Evolutionary conservation across 805 yeast genomes (phyloP), one percentile per base, ranked within the genome.

Genomic region (Candida arabinofermentans): DNA sequence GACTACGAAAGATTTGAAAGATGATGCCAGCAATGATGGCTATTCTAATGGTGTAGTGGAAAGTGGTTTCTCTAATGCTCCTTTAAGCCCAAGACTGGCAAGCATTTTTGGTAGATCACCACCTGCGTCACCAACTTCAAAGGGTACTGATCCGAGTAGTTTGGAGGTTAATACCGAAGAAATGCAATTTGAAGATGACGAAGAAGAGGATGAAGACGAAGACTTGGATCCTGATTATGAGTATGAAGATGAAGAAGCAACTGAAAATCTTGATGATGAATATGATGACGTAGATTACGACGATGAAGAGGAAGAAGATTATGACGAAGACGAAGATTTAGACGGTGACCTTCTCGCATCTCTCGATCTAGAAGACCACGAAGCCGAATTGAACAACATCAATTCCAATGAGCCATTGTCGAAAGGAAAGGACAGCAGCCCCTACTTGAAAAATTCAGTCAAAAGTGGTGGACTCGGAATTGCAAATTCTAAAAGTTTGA

Each of bases 121-220:
- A 6, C 37, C 36, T 16, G 32, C 32, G 5, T 29, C 19, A 14
- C 35, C 24, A 18, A 13, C 18, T 8, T 14, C n/a, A 26, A 22
- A 21, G 16, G 16, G 8, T 4, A 16, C 26, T 6, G 10, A 47
- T 50, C 13, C 48, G 18, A 35, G 52, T 35, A 24, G 34, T 43
- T 27, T 44, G 34, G 55, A 52, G 36, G 45, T 49, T 27, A 36
- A 23, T 46, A 37, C 23, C 50, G 64, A 59, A 8, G 58, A 54
- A 8, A 63, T 59, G 5, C 57, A 60, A 18, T 59, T 57, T 16
- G 60, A 59, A 8, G 59, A 56, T 17, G 64, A 60, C 8, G 65
- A 61, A 6, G 69, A 63, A 17, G 63, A 57, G 26, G 62, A 59
- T 17, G 58, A 57, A 13, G 61, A 59, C 14, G 62, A 48, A 13